Evolutionary conservation across 2,329 filamentous ascomycete species (phyloP).

Genomic region (Emergomyces africanus): DNA sequence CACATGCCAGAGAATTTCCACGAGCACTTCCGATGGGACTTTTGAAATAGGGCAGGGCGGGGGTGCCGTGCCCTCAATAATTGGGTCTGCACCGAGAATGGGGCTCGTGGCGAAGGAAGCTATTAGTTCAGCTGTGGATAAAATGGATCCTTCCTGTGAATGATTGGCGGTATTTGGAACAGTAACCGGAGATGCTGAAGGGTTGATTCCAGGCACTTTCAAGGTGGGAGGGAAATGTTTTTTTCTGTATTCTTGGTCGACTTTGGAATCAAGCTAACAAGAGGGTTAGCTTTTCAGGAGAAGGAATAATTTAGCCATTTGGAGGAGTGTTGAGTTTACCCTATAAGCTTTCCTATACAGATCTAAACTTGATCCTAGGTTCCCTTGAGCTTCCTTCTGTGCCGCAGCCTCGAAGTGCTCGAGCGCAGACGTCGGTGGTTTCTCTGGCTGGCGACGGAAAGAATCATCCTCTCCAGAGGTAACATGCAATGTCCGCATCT

Average conservation of each 20-base stretch:
- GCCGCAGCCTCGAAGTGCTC: constrained; percentile 91
- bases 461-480: constrained; percentile 25
- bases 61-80: constrained; percentile 57
- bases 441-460: constrained; percentile 19
- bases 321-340: constrained; percentile 40
- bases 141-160: constrained; percentile 39
- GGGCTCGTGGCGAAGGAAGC: constrained; percentile 57
- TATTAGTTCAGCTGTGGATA: constrained; percentile 56
- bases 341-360: constrained; percentile 85
- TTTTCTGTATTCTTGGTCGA: constrained; percentile 77
- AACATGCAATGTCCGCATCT: constrained; percentile 24
- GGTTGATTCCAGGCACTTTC: constrained; percentile 35
- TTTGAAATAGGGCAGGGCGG: constrained; percentile 67
- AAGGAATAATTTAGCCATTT: background rate
- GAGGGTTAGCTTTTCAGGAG: background rate
- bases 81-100: constrained; percentile 55
- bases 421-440: constrained; percentile 60
- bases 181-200: constrained; percentile 39
- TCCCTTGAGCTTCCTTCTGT: constrained; percentile 73
- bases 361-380: constrained; percentile 73
- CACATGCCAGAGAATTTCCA: constrained; percentile 64
- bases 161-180: constrained; percentile 44
- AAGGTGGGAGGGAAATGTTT: constrained; percentile 69
- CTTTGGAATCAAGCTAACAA: constrained; percentile 60
- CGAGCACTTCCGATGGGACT: constrained; percentile 72